A percentile compares a stretch with the other conserved stretches of the same genome.
These are phyloP conservation scores for Fusarium subglutinans DNA, from an alignment of 2,329 filamentous ascomycete species.

Conservation along the genomic window DNA sequence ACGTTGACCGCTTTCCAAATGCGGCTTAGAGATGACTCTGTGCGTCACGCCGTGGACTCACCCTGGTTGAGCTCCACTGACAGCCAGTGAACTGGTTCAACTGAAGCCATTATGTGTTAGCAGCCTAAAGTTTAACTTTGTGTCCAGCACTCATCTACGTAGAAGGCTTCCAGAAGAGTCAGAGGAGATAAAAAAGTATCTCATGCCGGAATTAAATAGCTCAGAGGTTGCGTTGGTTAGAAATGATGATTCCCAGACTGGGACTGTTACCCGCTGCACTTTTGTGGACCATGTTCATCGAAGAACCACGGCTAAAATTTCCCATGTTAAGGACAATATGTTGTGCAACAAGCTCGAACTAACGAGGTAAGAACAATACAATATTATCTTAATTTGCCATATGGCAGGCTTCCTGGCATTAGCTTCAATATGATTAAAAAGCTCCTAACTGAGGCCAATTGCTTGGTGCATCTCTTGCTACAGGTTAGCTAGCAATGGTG, in stretches of 20 bases:
- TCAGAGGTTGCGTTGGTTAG: no score
- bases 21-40: neutral
- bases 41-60: neutral
- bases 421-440: neutral
- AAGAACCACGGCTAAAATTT: no score
- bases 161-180: no score
- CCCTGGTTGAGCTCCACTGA: neutral
- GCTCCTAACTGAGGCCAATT: neutral
- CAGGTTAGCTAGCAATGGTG: neutral
- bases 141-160: neutral
- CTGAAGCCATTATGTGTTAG: neutral
- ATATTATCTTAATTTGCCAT: accelerated
- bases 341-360: neutral
- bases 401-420: no score
- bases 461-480: neutral
- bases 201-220: no score
- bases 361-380: neutral
- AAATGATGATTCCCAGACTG: neutral
- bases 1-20: neutral
- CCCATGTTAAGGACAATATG: accelerated
- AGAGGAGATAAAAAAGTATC: neutral
- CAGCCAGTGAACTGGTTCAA: neutral
- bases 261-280: neutral
- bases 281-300: no score
- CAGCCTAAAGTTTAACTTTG: neutral